Evolutionary conservation across 805 yeast species (phyloP), one percentile per base, ranked within the genome.

Genomic region (Wickerhamiella sorbophila): DNA sequence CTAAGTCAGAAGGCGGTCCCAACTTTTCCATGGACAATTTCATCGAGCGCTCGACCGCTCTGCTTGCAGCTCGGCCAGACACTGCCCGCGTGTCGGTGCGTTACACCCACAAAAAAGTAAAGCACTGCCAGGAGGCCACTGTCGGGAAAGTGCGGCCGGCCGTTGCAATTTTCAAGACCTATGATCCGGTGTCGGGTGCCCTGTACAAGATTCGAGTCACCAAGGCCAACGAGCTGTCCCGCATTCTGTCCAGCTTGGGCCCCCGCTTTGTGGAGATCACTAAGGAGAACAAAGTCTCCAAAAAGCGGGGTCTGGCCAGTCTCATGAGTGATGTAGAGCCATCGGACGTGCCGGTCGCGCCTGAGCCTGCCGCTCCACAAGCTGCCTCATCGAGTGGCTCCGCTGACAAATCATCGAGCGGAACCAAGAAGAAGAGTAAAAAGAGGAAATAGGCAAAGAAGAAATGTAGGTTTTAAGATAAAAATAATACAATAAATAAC

Each of bases 201-300:
- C 69, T 77, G 45, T 70, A 77, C 58, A 69, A 67, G 46, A 74
- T 67, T 55, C 66, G 64, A 45, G 75, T 88, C 1, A 62, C 64
- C 47, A 77, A 78, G 49, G 61, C 69, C 38, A 83, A 84, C 56
- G 94, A 85, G 57, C 70, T 86, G 36, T 75, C 83, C 19, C 70
- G 87, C 49, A 55, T 85, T 18, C 62, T 82, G 56, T 72, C 82
- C 38, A 79, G 82, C 5, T 54, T 85, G 38, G 94, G 94, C 18
- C 64, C 65, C 5, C 51, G 55, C 21, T 49, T 52, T 5, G 56
- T 60, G 17, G 55, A 52, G 16, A 45, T 55, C 35, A 40, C 46
- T 15, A 44, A 42, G 33, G 24, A 34, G 10, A 41, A 39, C 14
- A 46, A 36, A 8, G 31, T 36, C 20, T 16, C 34, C 19, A 40